phyloP scores from a whole-genome alignment of 371 early-diverging fungal genomes.

The Mucor circinelloides region DNA sequence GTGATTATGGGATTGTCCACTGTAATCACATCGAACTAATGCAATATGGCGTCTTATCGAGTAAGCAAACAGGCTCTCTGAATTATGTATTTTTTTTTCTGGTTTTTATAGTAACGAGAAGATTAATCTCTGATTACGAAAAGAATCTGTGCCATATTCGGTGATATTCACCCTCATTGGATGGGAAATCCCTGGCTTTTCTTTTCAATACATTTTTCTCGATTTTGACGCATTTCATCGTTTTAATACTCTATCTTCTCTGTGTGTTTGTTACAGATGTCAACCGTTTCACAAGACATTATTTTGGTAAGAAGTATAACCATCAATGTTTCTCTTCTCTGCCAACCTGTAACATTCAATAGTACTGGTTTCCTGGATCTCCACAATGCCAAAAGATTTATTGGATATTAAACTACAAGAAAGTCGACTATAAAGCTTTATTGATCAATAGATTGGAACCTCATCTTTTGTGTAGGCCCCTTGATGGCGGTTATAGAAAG shows the following conservation, averaged over 20 bases:
- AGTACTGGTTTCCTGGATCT: constrained; percentile 39
- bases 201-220: neutral
- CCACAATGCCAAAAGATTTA: constrained; percentile 37
- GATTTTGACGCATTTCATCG: neutral
- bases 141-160: neutral
- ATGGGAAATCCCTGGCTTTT: neutral
- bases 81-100: too few species aligned
- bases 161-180: neutral
- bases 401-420: constrained; percentile 44
- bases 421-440: constrained; percentile 37
- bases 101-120: too few species aligned
- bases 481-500: constrained; percentile 60
- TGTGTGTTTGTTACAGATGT: neutral
- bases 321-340: neutral
- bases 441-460: constrained; percentile 29
- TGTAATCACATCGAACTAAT: too few species aligned
- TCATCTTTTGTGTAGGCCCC: constrained; percentile 44
- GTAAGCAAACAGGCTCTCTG: too few species aligned
- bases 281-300: neutral
- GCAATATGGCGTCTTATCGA: too few species aligned
- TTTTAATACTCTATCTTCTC: neutral
- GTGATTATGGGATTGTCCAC: too few species aligned
- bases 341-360: neutral
- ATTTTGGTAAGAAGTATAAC: neutral
- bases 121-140: too few species aligned